Evolutionary conservation across 73 alveolate species (phyloP), one percentile per base, ranked within the genome.

Genomic region (Symbiodinium pilosum): DNA sequence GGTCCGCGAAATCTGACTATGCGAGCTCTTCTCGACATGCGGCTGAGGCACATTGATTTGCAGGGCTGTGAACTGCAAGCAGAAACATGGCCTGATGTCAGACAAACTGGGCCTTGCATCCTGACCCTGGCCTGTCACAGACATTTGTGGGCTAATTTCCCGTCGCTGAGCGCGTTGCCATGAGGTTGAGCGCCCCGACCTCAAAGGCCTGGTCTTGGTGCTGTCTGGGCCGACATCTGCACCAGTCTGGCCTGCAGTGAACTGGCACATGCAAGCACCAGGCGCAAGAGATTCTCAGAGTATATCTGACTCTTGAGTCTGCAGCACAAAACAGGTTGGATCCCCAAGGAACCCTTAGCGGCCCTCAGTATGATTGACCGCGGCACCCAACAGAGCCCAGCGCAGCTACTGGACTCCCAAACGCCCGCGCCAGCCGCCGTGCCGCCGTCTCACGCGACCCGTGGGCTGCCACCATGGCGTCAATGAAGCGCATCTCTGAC

Each of bases 341-440:
- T n/a, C n/a, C n/a, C n/a, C n/a, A n/a, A n/a, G n/a, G n/a, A n/a
- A n/a, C n/a, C n/a, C n/a, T n/a, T n/a, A n/a, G n/a, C n/a, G n/a
- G n/a, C n/a, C n/a, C n/a, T n/a, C n/a, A n/a, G n/a, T n/a, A n/a
- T n/a, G n/a, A n/a, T n/a, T n/a, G 81, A 38, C 3, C 81, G 34
- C 81, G 81, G 81, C 81, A 28, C 81, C 81, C 81, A 38, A 28
- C 44, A 9, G 95, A 43, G 81, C 95, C 94, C 84, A 87, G 44
- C 43, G 54, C 64, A 21, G 94, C 94, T 12, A 52, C 85, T 12
- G 94, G 94, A 2, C 43, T 59, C 43, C 94, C 95, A 30, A 88
- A 88, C 56, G 87, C 95, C 71, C 95, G 86, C 43, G 95, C 86
- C 87, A 88, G 86, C 71, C 95, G 95, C 85, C 71, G 69, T 11